Evolutionary conservation across 2,329 filamentous ascomycete genomes (phyloP), one percentile per base, ranked within the genome.

Genomic region (Alternaria tenuissima): DNA sequence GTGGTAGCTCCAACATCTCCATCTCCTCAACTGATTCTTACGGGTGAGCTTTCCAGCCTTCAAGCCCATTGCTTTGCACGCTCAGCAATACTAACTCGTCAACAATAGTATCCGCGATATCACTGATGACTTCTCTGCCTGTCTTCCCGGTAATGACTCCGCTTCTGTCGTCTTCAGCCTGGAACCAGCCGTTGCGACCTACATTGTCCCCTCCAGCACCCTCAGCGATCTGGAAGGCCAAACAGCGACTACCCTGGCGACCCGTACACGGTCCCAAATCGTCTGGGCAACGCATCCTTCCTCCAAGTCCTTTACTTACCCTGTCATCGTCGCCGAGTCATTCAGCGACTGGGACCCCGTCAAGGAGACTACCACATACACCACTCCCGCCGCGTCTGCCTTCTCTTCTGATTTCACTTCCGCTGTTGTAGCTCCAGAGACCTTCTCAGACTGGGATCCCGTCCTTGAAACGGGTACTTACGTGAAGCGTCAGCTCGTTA

Each of bases 1-100:
- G 49, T 22, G 58, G 49, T 18, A n/a, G 28, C 9, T 16, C 42
- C n/a, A 5, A 47, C 8, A 30, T 56, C 34, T 34, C 39, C 32
- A 58, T 61, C 18, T 53, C 47, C 3, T 36, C 38, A 18, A 62
- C 49, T 4, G 43, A 59, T 14, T 53, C 52, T 8, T 61, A 53
- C 16, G 54, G 55, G 59, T 57, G 48, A 42, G 55, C 36, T 22
- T 2, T 3, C 18, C 8, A 9, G n/a, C n/a, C 36, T 20, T 9
- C n/a, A 28, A 41, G 11, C 18, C 39, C 11, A 39, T 9, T 9
- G 5, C 2, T 4, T 18, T 30, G 2, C n/a, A 12, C 18, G n/a
- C 7, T 3, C 5, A 53, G 5, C 3, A 0, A 8, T 26, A 28
- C 30, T 55, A 11, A 55, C 18, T 20, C 9, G 9, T 2, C 16